Base-by-base conservation (phyloP, 495 filamentous ascomycete species). In the Daldinia concentrica region DNA sequence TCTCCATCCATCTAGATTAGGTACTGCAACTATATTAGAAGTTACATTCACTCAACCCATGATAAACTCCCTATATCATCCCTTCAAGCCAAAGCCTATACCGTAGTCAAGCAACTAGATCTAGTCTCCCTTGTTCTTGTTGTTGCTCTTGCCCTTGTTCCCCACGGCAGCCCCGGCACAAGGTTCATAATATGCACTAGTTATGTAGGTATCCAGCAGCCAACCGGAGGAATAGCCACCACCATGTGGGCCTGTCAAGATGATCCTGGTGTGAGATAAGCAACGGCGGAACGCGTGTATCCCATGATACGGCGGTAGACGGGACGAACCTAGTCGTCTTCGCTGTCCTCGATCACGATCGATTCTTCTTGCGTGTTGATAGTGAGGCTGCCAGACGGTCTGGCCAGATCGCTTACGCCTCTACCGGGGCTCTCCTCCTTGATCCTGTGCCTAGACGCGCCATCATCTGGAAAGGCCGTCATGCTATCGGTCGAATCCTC, bases 231-330 rank as follows among this genome's bases (percentile, higher is more conserved):
- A 48, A 48, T 12, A 22, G n/a, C 43, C 17, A 48, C 43, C 17
- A 48, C 11, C 8, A 48, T 48, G 43, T 48, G 43, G 43, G 43
- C 17, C 43, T 48, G 50, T 54, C 41, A 54, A 54, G 24, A 30
- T 54, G 50, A 24, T 48, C 17, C 43, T 24, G 43, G 43, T 9
- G 17, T 48, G 19, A 48, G 17, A 48, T 48, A 48, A 24, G 8
- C 19, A 9, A 24, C 43, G 43, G 19, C 9, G 8, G 19, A 48
- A 22, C 17, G 43, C 5, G 43, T 12, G 19, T 48, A 24, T 11
- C 43, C 43, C 2, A 48, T 12, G 9, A 48, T 48, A 2, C 43
- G 19, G 6, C 43, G 43, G 19, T 24, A 48, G 9, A 11, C 8
- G 43, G 43, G 43, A 24, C 43, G 43, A 22, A 48, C 43, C 19